A percentile compares a stretch with the other conserved stretches of the same genome.
phyloP scores from a whole-genome alignment of 2,329 filamentous ascomycete species.

The Xylaria sp. region DNA sequence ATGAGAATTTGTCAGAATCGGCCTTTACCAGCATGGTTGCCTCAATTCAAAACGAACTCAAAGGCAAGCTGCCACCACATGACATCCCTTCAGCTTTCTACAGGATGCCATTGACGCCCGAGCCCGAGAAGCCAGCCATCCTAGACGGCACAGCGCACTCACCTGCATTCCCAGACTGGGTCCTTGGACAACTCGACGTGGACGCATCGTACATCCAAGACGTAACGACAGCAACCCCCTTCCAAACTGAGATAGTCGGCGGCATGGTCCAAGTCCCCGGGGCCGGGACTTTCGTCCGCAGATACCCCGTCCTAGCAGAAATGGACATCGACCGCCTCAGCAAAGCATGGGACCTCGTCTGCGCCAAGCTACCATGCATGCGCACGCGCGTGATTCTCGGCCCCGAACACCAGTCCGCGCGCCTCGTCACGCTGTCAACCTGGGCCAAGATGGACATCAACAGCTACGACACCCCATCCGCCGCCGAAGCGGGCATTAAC shows the following conservation, averaged over 20 bases:
- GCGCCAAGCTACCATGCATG: background rate
- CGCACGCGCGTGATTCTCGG: background rate
- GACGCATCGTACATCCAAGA: background rate
- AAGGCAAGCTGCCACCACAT: background rate
- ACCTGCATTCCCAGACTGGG: background rate
- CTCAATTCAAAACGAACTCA: background rate
- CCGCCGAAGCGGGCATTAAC: background rate
- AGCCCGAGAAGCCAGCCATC: background rate
- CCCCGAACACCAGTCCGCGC: background rate
- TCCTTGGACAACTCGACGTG: background rate
- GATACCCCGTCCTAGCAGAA: background rate
- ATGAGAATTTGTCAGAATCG: background rate
- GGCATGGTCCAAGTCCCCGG: constrained; percentile 1
- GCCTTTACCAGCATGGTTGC: background rate
- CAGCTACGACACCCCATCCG: background rate
- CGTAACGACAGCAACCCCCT: background rate
- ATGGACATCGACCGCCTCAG: background rate
- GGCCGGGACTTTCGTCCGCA: background rate
- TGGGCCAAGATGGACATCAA: background rate
- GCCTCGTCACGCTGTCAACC: background rate
- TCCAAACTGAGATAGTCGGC: constrained; percentile 1
- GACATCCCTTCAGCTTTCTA: background rate
- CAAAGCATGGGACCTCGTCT: background rate
- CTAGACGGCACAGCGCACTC: background rate
- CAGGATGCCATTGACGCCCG: background rate